Conservation (phyloP, 495 filamentous ascomycete species). For the Parathielavia hyrcaniae region DNA sequence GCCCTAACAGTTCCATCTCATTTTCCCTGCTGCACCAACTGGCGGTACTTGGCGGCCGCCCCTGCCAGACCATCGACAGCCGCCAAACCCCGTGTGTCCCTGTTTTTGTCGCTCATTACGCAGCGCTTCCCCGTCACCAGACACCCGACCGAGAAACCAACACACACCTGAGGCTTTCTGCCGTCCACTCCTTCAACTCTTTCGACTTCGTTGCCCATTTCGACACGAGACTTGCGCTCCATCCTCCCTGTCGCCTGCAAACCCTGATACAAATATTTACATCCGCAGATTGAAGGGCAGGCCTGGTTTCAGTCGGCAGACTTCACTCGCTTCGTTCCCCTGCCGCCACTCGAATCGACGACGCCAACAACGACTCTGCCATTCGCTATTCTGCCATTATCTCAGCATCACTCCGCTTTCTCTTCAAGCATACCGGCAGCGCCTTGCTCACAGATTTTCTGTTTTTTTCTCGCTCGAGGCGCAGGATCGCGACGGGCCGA, state of each 20-base stretch:
- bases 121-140: slow-evolving; percentile 8
- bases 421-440: slow-evolving; percentile 1
- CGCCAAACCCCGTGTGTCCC: slow-evolving; percentile 10
- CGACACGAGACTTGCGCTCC: neutral
- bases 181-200: slow-evolving; percentile 11
- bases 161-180: slow-evolving; percentile 1
- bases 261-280: neutral
- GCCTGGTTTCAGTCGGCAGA: slow-evolving; percentile 19
- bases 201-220: neutral
- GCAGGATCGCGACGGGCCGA: neutral
- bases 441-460: slow-evolving; percentile 7
- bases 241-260: slow-evolving; percentile 3
- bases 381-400: neutral
- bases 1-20: slow-evolving; percentile 16
- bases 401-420: neutral
- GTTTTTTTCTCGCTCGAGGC: neutral
- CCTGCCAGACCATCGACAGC: neutral
- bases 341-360: slow-evolving; percentile 18
- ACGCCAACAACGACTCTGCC: neutral
- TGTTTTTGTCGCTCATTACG: slow-evolving; percentile 18
- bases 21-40: slow-evolving; percentile 23
- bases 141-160: neutral
- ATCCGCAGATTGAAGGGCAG: slow-evolving; percentile 8
- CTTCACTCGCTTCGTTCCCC: slow-evolving; percentile 27
- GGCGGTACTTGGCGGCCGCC: slow-evolving; percentile 8